Evolutionary conservation across 2,329 filamentous ascomycete genomes (phyloP).

Genomic region (Ceratocystis smalleyi): DNA sequence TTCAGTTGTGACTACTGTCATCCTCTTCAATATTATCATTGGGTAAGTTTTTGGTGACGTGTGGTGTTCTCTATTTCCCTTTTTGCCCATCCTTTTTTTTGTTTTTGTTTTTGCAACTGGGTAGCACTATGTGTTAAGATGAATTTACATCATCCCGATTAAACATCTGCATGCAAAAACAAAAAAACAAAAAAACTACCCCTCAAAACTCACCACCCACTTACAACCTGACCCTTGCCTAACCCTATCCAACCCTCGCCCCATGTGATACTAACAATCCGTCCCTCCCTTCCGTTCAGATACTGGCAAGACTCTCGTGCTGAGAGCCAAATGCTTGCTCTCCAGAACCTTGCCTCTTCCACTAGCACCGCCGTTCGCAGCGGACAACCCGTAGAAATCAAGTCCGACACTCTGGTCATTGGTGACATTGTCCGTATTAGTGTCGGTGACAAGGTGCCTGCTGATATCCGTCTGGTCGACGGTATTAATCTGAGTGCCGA

Average conservation of each 20-base stretch:
- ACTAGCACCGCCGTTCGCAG: constrained; percentile 44
- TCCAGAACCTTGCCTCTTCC: constrained; percentile 42
- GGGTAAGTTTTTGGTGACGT: constrained; percentile 31
- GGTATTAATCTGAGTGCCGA: constrained; percentile 63
- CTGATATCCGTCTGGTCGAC: constrained; percentile 49
- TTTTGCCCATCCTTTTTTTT: no score
- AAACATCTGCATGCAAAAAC: no score
- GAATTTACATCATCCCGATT: neutral
- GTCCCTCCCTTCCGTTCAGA: constrained; percentile 6
- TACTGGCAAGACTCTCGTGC: constrained; percentile 41
- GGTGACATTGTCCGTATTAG: constrained; percentile 49
- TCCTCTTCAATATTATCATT: constrained; percentile 51
- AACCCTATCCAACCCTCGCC: constrained; percentile 5
- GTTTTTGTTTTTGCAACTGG: neutral
- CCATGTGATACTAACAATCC: neutral
- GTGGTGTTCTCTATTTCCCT: no score
- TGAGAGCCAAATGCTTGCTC: constrained; percentile 46
- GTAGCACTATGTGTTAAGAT: neutral
- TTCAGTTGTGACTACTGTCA: constrained; percentile 47
- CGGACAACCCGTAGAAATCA: constrained; percentile 35
- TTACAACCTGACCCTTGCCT: neutral
- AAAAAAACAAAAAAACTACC: no score
- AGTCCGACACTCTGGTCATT: constrained; percentile 43
- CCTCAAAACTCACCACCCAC: neutral
- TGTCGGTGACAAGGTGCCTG: constrained; percentile 54